Percentiles rank a stretch among this genome's conserved stretches.
These are phyloP conservation scores for Penicillium macrosclerotiorum DNA, from an alignment of 495 filamentous ascomycete genomes.

Conservation along the genomic window DNA sequence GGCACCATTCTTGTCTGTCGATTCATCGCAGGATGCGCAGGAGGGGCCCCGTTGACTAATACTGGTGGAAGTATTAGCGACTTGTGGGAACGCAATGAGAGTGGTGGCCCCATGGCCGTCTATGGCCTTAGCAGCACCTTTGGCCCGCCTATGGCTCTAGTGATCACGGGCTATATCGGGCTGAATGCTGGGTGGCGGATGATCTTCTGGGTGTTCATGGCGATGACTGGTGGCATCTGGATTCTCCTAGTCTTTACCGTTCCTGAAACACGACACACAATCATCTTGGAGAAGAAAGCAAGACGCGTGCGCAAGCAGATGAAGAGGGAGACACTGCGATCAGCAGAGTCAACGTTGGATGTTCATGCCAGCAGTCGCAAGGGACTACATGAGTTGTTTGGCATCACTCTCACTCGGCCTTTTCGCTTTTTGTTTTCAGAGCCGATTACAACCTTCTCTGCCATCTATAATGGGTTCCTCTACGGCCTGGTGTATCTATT, in stretches of 20 bases:
- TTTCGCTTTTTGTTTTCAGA: slow-evolving; percentile 51
- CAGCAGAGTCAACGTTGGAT: slow-evolving; percentile 37
- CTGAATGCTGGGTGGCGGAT: slow-evolving; percentile 34
- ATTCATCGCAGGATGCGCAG: slow-evolving; percentile 55
- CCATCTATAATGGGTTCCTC: slow-evolving; percentile 59
- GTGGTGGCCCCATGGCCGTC: slow-evolving; percentile 58
- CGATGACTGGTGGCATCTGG: slow-evolving; percentile 44
- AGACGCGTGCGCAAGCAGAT: slow-evolving; percentile 49
- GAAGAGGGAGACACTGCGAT: slow-evolving; percentile 49
- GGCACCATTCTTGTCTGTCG: slow-evolving; percentile 55
- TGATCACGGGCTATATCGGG: slow-evolving; percentile 43
- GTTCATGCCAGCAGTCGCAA: slow-evolving; percentile 38
- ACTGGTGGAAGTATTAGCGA: slow-evolving; percentile 41
- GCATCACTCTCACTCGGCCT: slow-evolving; percentile 46
- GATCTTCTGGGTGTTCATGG: slow-evolving; percentile 49
- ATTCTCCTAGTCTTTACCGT: slow-evolving; percentile 37
- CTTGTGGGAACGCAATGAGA: slow-evolving; percentile 44
- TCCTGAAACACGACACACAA: slow-evolving; percentile 44
- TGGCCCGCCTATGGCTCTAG: slow-evolving; percentile 40
- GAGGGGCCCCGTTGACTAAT: slow-evolving; percentile 50
- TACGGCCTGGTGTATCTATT: slow-evolving; percentile 68
- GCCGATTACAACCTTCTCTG: slow-evolving; percentile 52
- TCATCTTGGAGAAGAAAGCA: slow-evolving; percentile 52
- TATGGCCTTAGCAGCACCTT: slow-evolving; percentile 48
- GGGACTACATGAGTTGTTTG: slow-evolving; percentile 59